Conservation (phyloP, 2,329 filamentous ascomycete genomes). For the Aspergillus calidoustus region DNA sequence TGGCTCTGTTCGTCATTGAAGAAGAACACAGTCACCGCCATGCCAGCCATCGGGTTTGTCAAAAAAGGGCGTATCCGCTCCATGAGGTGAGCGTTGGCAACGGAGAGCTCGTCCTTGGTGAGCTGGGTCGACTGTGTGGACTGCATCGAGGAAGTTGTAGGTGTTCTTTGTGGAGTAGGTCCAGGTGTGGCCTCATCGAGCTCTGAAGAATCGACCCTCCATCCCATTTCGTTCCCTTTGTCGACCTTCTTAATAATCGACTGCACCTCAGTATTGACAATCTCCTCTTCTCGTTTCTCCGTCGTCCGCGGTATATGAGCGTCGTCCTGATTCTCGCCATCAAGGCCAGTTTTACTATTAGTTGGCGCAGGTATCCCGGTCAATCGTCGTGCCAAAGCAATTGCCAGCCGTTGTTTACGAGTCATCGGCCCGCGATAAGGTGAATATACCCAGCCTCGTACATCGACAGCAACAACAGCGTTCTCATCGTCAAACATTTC, state of each 20-base stretch:
- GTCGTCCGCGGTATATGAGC: constrained; percentile 39
- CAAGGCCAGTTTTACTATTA: constrained; percentile 36
- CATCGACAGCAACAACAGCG: constrained; percentile 89
- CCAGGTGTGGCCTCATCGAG: constrained; percentile 29
- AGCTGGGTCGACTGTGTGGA: constrained; percentile 49
- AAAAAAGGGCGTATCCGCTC: constrained; percentile 86
- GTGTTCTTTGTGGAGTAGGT: constrained; percentile 45
- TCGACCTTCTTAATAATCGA: constrained; percentile 75
- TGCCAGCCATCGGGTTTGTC: constrained; percentile 76
- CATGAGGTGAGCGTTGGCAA: constrained; percentile 87
- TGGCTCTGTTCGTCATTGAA: constrained; percentile 84
- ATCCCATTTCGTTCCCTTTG: constrained; percentile 71
- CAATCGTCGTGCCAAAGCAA: constrained; percentile 83
- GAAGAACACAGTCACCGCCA: constrained; percentile 90
- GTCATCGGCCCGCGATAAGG: constrained; percentile 84
- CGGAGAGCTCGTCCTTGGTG: constrained; percentile 73
- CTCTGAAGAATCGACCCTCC: constrained; percentile 62
- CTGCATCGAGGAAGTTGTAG: constrained; percentile 51
- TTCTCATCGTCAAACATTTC: constrained; percentile 78
- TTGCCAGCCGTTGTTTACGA: constrained; percentile 81
- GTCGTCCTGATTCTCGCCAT: constrained; percentile 15
- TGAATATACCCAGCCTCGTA: constrained; percentile 92
- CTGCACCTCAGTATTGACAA: constrained; percentile 75
- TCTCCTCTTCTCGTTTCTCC: constrained; percentile 61
- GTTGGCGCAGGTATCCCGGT: constrained; percentile 80